Evolutionary conservation across 805 yeast species (phyloP).

Genomic region (Pichia cephalocereana): DNA sequence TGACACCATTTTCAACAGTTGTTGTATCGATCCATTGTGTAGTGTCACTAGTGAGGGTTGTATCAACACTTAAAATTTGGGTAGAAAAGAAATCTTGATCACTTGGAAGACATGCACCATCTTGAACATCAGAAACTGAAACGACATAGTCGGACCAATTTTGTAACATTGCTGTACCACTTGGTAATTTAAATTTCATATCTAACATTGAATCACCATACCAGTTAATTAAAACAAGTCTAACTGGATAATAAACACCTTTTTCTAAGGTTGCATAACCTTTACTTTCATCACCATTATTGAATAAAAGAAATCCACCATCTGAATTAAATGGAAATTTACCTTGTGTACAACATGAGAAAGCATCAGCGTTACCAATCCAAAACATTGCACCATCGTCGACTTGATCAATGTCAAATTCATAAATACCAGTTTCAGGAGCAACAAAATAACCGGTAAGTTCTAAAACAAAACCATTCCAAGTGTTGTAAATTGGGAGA

Average conservation of each 20-base stretch:
- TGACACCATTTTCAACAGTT: not conserved
- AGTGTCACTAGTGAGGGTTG: not conserved
- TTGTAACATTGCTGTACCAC: not conserved
- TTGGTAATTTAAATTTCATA: not conserved
- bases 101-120: not conserved
- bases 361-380: slow-evolving; percentile 22
- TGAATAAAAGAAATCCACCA: not conserved
- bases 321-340: not conserved
- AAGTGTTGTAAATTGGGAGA: not conserved
- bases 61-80: not conserved
- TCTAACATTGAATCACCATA: not conserved
- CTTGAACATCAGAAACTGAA: not conserved
- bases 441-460: slow-evolving; percentile 19
- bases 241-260: slow-evolving; percentile 5
- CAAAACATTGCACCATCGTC: slow-evolving; percentile 27
- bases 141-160: not conserved
- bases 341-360: slow-evolving; percentile 26
- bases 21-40: not conserved
- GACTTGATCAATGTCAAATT: slow-evolving; percentile 13
- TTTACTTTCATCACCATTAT: not conserved
- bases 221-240: slow-evolving; percentile 3
- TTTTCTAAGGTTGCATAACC: slow-evolving; percentile 3
- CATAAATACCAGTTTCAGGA: slow-evolving; percentile 22
- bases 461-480: slow-evolving; percentile 6
- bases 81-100: not conserved